Base-by-base conservation (phyloP, 371 early-diverging fungal species). In the Syncephalastrum contaminatum region DNA sequence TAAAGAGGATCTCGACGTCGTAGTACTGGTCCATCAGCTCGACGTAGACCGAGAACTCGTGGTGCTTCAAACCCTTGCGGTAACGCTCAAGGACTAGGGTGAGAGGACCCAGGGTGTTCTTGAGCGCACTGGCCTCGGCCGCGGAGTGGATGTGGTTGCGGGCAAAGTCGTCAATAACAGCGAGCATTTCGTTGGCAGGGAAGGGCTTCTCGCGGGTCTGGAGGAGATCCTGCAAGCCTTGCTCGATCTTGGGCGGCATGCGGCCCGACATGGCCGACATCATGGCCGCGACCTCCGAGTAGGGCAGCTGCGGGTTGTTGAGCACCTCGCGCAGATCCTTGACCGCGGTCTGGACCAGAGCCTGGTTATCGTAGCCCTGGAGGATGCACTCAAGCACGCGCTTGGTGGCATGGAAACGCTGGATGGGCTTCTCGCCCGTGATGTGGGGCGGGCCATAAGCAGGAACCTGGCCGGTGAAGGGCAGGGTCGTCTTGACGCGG, bases 391-490 rank as follows among this genome's bases (percentile, higher is more conserved):
- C 88, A 27, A 96, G 72, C 36, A 77, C 68, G 21, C 70, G 58
- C 58, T 78, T 81, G 54, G 84, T 64, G 44, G 86, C 84, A 21
- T 83, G 75, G 80, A 87, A 88, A 54, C 86, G 82, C 67, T 96
- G 96, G 62, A 95, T 89, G 4, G 86, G 81, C 81, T 90, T 91
- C 63, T 87, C 91, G 70, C 88, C 92, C 58, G 67, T 74, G 43
- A 87, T 72, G 36, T 88, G 84, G 46, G 91, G 90, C 52, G 75
- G 81, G 47, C 93, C 93, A 77, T 83, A 89, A 0, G 67, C 56
- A 13, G 95, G 91, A 14, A 97, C 83, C 64, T 87, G 81, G 41
- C 95, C 97, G 54, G 88, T 90, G 69, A 95, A 98, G 41, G 88
- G 86, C 64, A 84, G 77, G 25, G 97, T 95, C 40, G 88, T 88